phyloP scores from a whole-genome alignment of 139 green algal genomes.

The Diplosphaera chodatii region DNA sequence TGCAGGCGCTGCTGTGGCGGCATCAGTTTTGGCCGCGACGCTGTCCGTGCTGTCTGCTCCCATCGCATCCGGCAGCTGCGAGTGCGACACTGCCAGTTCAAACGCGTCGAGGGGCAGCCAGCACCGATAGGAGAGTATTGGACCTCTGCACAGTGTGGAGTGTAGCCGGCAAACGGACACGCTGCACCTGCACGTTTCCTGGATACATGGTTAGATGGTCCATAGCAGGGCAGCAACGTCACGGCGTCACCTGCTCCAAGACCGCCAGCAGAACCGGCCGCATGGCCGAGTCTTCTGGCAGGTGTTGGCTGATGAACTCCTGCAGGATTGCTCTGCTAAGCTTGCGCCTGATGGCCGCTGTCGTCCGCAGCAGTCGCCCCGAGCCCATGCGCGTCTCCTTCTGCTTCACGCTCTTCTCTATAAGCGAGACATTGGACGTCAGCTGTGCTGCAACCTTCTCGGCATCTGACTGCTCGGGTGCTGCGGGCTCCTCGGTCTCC shows the following conservation, averaged over 20 bases:
- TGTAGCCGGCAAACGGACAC: no score
- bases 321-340: slow-evolving; percentile 44
- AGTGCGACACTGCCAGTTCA: no score
- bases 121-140: no score
- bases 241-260: slow-evolving; percentile 40
- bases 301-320: slow-evolving; percentile 36
- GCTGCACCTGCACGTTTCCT: no score
- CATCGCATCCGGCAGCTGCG: slow-evolving; percentile 20
- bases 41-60: neutral
- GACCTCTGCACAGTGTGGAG: no score
- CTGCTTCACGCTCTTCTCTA: slow-evolving; percentile 68
- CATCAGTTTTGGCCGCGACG: neutral
- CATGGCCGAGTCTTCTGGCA: slow-evolving; percentile 30
- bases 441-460: slow-evolving; percentile 17
- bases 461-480: neutral
- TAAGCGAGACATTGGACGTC: slow-evolving; percentile 29
- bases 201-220: no score
- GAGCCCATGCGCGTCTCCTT: slow-evolving; percentile 76
- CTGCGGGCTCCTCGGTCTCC: neutral
- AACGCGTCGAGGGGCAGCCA: no score
- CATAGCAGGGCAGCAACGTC: no score
- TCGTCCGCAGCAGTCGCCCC: slow-evolving; percentile 67
- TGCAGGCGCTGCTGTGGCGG: neutral
- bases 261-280: slow-evolving; percentile 26
- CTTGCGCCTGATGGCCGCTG: slow-evolving; percentile 48